These are phyloP conservation scores for Hyaloperonospora brassicae DNA, from an alignment of 352 stramenopile species.

Conservation along the genomic window DNA sequence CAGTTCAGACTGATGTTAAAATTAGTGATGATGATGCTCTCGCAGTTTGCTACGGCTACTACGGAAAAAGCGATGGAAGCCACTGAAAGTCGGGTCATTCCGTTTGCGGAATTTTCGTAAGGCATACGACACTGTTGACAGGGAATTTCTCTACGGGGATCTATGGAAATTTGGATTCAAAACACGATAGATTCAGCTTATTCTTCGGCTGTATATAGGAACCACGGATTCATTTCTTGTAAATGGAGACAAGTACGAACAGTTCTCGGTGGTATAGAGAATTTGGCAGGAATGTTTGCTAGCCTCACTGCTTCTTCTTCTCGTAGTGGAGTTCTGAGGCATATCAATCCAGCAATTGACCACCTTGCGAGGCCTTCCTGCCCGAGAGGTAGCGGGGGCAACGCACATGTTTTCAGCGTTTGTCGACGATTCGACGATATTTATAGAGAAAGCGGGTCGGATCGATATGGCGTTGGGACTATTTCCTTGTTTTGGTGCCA, in stretches of 20 bases:
- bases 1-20: no score
- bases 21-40: no score
- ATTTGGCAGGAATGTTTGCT: background rate
- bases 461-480: background rate
- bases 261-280: background rate
- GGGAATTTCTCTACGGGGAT: no score
- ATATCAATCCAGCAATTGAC: background rate
- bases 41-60: no score
- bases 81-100: no score
- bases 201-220: background rate
- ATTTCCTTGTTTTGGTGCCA: no score
- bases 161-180: no score
- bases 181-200: no score
- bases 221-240: background rate
- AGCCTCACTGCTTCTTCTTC: background rate
- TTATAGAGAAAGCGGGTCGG: background rate
- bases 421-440: conserved; percentile 1
- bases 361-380: background rate
- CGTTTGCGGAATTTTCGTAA: no score
- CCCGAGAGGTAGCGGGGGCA: background rate
- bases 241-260: background rate
- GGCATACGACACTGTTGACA: no score
- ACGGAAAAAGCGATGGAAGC: no score
- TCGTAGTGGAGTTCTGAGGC: background rate
- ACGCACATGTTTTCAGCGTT: background rate